phyloP scores from a whole-genome alignment of 257 asterid species.

The Eustoma russellianum region DNA sequence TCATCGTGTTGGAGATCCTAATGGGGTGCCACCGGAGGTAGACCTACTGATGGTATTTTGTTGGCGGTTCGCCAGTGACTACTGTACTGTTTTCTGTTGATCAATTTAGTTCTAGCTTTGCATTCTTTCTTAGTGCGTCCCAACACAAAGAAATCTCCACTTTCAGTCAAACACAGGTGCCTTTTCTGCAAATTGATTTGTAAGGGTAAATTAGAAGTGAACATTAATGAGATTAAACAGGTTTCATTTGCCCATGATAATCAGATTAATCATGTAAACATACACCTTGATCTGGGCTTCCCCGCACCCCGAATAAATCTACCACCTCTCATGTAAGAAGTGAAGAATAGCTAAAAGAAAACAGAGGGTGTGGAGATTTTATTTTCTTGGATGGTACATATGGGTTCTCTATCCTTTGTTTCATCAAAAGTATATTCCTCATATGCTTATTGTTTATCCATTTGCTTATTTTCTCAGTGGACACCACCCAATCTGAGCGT shows the following conservation, averaged over 20 bases:
- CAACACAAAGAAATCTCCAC: neutral
- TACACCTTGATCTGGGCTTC: no score
- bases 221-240: neutral
- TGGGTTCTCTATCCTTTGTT: neutral
- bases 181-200: neutral
- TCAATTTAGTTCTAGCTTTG: neutral
- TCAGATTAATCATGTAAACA: no score
- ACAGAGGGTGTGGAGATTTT: neutral
- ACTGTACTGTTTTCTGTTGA: neutral
- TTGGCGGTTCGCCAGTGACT: neutral
- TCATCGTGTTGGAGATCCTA: conserved; percentile 52
- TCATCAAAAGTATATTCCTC: neutral
- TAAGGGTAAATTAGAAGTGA: neutral
- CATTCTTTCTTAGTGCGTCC: neutral
- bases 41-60: conserved; percentile 1
- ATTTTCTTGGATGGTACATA: neutral
- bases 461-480: conserved; percentile 83
- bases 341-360: no score
- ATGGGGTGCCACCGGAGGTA: conserved; percentile 89
- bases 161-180: neutral
- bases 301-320: no score
- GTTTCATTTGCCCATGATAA: no score
- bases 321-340: no score
- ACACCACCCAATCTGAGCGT: conserved; percentile 87
- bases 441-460: conserved; percentile 9